phyloP scores from a whole-genome alignment of 306 rosid species.

The Rosa multiflora region DNA sequence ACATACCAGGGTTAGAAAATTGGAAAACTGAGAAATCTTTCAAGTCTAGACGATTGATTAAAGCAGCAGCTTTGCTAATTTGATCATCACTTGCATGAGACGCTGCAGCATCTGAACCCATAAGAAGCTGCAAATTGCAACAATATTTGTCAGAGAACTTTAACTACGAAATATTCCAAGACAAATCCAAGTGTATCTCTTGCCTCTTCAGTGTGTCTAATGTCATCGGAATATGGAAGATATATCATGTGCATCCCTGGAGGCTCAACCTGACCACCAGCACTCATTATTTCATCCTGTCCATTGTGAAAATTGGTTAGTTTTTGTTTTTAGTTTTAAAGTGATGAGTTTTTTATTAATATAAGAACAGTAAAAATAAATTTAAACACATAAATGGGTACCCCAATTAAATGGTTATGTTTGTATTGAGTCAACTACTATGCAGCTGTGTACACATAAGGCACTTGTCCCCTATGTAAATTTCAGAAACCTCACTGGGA shows the following conservation, averaged over 20 bases:
- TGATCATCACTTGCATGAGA: conserved; percentile 73
- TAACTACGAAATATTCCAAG: conserved; percentile 6
- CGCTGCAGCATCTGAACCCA: conserved; percentile 39
- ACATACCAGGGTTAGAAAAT: conserved; percentile 77
- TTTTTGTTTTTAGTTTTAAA: not conserved
- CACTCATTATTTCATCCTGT: conserved; percentile 72
- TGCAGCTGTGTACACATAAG: not conserved
- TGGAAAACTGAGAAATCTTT: conserved; percentile 81
- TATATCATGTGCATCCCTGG: conserved; percentile 96
- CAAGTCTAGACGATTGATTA: conserved; percentile 79
- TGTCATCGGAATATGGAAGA: conserved; percentile 93
- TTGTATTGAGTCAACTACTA: not conserved
- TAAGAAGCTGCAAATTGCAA: conserved; percentile 54
- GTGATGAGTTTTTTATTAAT: not conserved
- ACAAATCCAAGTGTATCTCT: conserved; percentile 17
- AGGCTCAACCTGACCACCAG: conserved; percentile 85
- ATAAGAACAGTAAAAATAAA: not conserved
- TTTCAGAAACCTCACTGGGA: too few species aligned
- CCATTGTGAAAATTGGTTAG: conserved; percentile 2
- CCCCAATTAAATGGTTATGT: not conserved
- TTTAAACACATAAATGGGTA: too few species aligned
- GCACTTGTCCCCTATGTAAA: too few species aligned
- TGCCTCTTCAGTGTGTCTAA: conserved; percentile 92
- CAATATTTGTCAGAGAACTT: conserved; percentile 18
- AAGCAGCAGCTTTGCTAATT: conserved; percentile 60